phyloP scores from a whole-genome alignment of 179 eudicot species.

The Dionaea muscipula region DNA sequence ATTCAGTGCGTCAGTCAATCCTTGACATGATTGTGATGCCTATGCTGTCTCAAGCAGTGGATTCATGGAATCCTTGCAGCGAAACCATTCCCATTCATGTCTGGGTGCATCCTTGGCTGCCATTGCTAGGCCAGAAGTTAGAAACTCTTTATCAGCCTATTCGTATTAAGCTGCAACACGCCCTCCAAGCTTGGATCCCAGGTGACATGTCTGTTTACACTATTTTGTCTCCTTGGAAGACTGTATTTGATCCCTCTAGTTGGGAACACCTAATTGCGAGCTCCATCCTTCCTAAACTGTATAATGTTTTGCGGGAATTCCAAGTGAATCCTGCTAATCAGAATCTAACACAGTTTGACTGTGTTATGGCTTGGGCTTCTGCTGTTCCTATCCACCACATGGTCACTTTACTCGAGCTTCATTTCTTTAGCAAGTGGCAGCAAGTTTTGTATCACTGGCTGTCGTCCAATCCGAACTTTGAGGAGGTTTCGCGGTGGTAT shows the following conservation, averaged over 20 bases:
- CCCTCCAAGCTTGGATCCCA: slow-evolving; percentile 61
- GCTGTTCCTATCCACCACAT: slow-evolving; percentile 45
- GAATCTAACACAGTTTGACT: slow-evolving; percentile 41
- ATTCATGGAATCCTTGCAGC: slow-evolving; percentile 51
- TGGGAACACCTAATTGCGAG: slow-evolving; percentile 60
- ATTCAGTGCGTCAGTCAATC: slow-evolving; percentile 31
- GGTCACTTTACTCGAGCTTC: slow-evolving; percentile 37
- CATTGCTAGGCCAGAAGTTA: slow-evolving; percentile 38
- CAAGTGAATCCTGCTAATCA: slow-evolving; percentile 52
- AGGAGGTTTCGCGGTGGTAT: slow-evolving; percentile 45
- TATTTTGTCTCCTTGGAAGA: slow-evolving; percentile 53
- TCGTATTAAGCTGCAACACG: slow-evolving; percentile 36
- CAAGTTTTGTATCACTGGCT: slow-evolving; percentile 55
- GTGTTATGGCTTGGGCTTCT: slow-evolving; percentile 43
- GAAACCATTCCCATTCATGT: slow-evolving; percentile 56
- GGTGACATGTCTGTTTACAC: slow-evolving; percentile 45
- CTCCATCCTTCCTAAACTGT: slow-evolving; percentile 40
- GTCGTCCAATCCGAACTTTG: slow-evolving; percentile 35
- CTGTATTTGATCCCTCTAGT: slow-evolving; percentile 46
- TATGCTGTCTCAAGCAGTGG: slow-evolving; percentile 45
- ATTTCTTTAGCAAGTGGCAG: slow-evolving; percentile 56
- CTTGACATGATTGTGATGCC: slow-evolving; percentile 44
- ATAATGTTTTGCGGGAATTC: slow-evolving; percentile 36
- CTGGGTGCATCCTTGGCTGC: slow-evolving; percentile 69
- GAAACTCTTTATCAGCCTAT: slow-evolving; percentile 35